A percentile compares a stretch with the other conserved stretches of the same genome.
These are phyloP conservation scores for Diaporthe vexans DNA, from an alignment of 2,329 filamentous ascomycete genomes.

Conservation along the genomic window DNA sequence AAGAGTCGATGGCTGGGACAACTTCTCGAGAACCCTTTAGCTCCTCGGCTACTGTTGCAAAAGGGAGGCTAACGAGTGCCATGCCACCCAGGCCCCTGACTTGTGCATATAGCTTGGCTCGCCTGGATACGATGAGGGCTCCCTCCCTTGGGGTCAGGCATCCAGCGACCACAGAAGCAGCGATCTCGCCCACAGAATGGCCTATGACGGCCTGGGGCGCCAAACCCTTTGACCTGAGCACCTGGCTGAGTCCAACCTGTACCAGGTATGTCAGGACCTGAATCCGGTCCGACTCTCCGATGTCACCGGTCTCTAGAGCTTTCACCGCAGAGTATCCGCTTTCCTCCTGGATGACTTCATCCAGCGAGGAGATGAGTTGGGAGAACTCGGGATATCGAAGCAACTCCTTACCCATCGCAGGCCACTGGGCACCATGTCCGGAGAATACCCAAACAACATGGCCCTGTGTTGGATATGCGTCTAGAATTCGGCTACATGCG, in stretches of 20 bases:
- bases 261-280: neutral
- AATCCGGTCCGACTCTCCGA: neutral
- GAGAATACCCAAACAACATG: neutral
- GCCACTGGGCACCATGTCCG: neutral
- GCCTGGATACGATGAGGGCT: neutral
- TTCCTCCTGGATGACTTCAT: neutral
- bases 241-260: neutral
- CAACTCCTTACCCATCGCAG: neutral
- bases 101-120: neutral
- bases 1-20: neutral
- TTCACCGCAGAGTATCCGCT: neutral
- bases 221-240: neutral
- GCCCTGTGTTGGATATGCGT: neutral
- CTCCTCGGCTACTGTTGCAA: neutral
- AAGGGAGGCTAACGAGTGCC: neutral
- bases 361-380: neutral
- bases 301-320: neutral
- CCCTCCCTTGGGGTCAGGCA: neutral
- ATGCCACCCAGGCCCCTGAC: neutral
- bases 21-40: neutral
- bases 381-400: neutral
- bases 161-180: neutral
- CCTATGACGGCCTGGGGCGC: neutral
- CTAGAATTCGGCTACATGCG: neutral
- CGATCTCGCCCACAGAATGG: neutral